Base-by-base conservation (phyloP, 2,329 filamentous ascomycete genomes). In the Pseudovirgaria hyperparasitica region DNA sequence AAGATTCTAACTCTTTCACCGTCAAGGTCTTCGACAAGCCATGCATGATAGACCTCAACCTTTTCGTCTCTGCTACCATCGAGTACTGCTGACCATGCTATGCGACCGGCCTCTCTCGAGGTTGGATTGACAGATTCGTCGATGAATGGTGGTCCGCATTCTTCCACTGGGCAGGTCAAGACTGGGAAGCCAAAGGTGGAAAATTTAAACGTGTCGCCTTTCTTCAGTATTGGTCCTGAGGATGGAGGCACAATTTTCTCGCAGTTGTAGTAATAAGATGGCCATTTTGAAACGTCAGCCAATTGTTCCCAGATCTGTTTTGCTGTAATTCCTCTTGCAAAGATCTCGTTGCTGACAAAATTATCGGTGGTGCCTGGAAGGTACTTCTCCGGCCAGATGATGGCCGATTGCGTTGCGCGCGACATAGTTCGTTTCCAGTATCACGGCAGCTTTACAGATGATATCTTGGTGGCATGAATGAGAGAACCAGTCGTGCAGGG, bases 291-390 rank as follows among this genome's bases (percentile, higher is more conserved):
- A 26, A 48, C 42, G 39, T 54, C 45, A 30, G 37, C 37, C 6
- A 55, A 43, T 2, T 41, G 32, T 4, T 30, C 27, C 50, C 50
- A 55, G 31, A 54, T 44, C 18, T 50, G 40, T 6, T 39, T 27
- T 5, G 43, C 39, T 14, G 40, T 41, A 5, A 53, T 14, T 22
- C 32, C 27, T 23, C 35, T 32, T 6, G 37, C 48, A 25, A 53
- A 44, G 22, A 40, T 36, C 35, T 54, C 50, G 36, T 54, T 54
- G 26, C 41, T 40, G 23, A 52, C 40, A 30, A 45, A 54, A 35
- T 54, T 53, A 36, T 52, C 46, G 11, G 50, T 54, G 19, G 45
- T 54, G 15, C 51, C 50, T 0, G 51, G 50, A n/a, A 46, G 32
- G 33, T 41, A 52, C 19, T 40, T 33, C 2, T 24, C 7, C 11